Conservation (phyloP, 768 basidiomycete genomes). For the Fomitopsis serialis region DNA sequence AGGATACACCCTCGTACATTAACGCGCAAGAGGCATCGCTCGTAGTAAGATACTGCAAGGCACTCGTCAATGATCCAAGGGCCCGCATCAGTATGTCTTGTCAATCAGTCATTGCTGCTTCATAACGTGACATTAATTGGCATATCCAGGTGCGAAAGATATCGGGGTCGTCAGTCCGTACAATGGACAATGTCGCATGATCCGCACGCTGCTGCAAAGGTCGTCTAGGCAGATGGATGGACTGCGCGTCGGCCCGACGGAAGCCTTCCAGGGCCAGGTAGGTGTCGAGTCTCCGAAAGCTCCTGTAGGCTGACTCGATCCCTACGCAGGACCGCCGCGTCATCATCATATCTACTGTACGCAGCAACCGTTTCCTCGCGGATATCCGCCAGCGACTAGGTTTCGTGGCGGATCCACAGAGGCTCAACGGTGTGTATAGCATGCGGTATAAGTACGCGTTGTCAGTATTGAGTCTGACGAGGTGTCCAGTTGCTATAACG, state of each 20-base stretch:
- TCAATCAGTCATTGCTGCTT: no score
- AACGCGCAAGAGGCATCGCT: slow-evolving; percentile 32
- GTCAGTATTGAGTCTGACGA: no score
- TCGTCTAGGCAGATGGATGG: slow-evolving; percentile 7
- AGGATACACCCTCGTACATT: slow-evolving; percentile 34
- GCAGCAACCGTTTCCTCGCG: slow-evolving; percentile 24
- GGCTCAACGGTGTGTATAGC: slow-evolving; percentile 37
- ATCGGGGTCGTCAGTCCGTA: slow-evolving; percentile 39
- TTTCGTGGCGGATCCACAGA: slow-evolving; percentile 29
- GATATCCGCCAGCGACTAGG: slow-evolving; percentile 27
- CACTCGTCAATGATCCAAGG: slow-evolving; percentile 20
- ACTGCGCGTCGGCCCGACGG: slow-evolving; percentile 32
- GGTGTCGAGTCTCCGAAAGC: background rate
- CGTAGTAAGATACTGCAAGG: slow-evolving; percentile 28
- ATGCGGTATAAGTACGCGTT: background rate
- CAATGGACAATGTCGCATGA: slow-evolving; percentile 30
- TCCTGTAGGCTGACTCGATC: background rate
- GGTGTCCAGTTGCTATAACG: slow-evolving; percentile 65
- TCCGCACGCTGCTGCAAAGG: slow-evolving; percentile 20
- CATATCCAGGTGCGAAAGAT: slow-evolving; percentile 24
- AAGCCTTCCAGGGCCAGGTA: slow-evolving; percentile 39
- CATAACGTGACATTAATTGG: no score
- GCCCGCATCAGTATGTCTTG: slow-evolving; percentile 25
- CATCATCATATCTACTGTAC: slow-evolving; percentile 33
- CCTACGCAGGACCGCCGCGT: slow-evolving; percentile 28